Evolutionary conservation across 2,329 filamentous ascomycete species (phyloP).

Genomic region (Tolypocladium amazonense): DNA sequence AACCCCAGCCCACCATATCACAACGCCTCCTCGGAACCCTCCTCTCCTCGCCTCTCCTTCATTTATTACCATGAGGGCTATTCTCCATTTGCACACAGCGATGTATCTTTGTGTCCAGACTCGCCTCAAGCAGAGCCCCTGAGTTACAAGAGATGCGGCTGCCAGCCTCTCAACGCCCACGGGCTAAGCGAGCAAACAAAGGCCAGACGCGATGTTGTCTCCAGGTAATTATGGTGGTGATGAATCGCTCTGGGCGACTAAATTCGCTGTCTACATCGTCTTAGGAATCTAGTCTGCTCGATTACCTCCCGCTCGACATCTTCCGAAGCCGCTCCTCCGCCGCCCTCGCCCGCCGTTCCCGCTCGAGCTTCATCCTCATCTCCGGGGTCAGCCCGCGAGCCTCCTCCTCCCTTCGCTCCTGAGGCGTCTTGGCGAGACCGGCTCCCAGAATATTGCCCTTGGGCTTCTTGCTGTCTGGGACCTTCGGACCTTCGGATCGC

Average conservation of each 20-base stretch:
- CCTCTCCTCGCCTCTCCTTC: too few species aligned
- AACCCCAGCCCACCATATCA: background rate
- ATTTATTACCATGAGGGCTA: background rate
- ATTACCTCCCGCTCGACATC: constrained; percentile 28
- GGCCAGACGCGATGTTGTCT: background rate
- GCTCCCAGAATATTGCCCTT: constrained; percentile 42
- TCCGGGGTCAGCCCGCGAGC: constrained; percentile 76
- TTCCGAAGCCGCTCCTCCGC: constrained; percentile 77
- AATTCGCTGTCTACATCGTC: background rate
- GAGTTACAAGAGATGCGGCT: background rate
- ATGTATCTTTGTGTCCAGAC: background rate
- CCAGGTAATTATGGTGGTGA: background rate
- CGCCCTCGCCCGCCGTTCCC: constrained; percentile 81
- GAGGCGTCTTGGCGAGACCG: constrained; percentile 57
- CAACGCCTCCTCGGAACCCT: background rate
- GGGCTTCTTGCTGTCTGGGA: constrained; percentile 35
- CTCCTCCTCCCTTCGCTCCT: constrained; percentile 77
- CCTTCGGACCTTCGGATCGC: constrained; percentile 52
- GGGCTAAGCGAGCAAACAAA: background rate
- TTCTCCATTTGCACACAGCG: too few species aligned
- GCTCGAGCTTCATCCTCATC: constrained; percentile 72
- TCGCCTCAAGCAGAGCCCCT: background rate
- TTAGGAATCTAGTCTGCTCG: background rate
- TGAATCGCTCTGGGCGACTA: background rate
- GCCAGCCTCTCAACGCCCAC: background rate